Base-by-base conservation (phyloP, 768 basidiomycete genomes). In the Leccinum obscurum region DNA sequence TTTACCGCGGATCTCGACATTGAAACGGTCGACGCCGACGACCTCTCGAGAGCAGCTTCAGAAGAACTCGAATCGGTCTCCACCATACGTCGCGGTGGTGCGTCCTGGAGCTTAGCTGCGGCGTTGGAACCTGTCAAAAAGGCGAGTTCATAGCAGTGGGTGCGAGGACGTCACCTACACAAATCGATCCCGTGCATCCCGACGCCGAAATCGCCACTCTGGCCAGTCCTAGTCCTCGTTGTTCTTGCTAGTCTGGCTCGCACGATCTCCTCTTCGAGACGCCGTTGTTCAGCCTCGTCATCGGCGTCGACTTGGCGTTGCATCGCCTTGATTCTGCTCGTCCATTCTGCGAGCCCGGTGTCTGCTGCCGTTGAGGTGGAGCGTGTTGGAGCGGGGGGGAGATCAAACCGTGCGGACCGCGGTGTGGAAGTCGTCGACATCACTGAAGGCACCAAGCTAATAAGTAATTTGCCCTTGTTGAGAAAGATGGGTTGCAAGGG, bases 281-380 rank as follows among this genome's bases (percentile, higher is more conserved):
- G 80, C 54, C 81, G 83, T 69, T 90, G 85, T 66, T 93, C 92
- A 6, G 80, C 83, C 69, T 90, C 90, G 59, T 92, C 90, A 62
- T 91, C 88, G 14, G 86, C 86, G 62, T 93, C 91, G 26, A 92
- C 87, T 66, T 92, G 89, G 60, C 85, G 82, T 70, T 92, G 91
- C 72, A 93, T 75, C 15, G 85, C 88, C 70, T 87, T 88, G 71
- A 93, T 91, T 77, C 82, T 87, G 74, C 77, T 87, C 14, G 90
- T 83, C 91, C 91, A 93, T 72, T 93, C 89, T 15, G 89, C 81
- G n/a, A 92, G 79, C 53, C 84, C 87, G 3, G 79, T 77, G 66
- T 90, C 89, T 20, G 86, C 78, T 17, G 68, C 54, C 7, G 64
- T 41, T 4, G 69, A 58, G 35, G 22, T 52, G 49, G 73, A 57